phyloP scores from a whole-genome alignment of 768 basidiomycete species.

The Russula sp. region DNA sequence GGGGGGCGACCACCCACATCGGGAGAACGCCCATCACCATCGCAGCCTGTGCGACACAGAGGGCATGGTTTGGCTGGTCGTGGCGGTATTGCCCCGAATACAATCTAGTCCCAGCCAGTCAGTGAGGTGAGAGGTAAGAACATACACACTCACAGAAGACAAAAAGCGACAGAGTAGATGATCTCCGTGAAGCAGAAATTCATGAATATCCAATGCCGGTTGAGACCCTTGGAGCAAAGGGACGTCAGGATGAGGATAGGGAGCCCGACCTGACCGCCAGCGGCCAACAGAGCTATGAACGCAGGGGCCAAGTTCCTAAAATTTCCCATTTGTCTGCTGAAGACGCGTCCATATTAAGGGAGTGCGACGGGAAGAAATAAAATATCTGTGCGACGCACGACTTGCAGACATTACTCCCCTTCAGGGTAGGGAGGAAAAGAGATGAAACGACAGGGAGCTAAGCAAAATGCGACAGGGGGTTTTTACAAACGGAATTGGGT shows the following conservation, averaged over 20 bases:
- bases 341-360: neutral
- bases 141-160: constrained; percentile 41
- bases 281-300: constrained; percentile 44
- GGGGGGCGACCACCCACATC: constrained; percentile 36
- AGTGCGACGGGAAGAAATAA: too few species aligned
- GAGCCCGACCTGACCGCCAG: constrained; percentile 49
- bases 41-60: constrained; percentile 48
- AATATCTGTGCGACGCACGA: neutral
- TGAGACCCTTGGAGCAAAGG: constrained; percentile 37
- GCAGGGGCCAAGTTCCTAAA: constrained; percentile 31
- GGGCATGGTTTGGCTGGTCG: constrained; percentile 26
- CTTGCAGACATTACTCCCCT: neutral
- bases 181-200: constrained; percentile 56
- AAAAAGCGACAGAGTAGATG: constrained; percentile 47
- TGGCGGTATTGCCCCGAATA: constrained; percentile 31
- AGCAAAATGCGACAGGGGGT: neutral
- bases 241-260: constrained; percentile 45
- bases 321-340: constrained; percentile 2
- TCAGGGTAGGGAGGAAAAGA: neutral
- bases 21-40: constrained; percentile 48
- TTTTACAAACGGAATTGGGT: neutral
- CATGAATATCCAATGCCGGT: constrained; percentile 46
- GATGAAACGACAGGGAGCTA: neutral
- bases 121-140: neutral
- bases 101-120: constrained; percentile 26